phyloP scores from a whole-genome alignment of 1,284 basidiomycete genomes.

The Stygiomarasmius scandens region DNA sequence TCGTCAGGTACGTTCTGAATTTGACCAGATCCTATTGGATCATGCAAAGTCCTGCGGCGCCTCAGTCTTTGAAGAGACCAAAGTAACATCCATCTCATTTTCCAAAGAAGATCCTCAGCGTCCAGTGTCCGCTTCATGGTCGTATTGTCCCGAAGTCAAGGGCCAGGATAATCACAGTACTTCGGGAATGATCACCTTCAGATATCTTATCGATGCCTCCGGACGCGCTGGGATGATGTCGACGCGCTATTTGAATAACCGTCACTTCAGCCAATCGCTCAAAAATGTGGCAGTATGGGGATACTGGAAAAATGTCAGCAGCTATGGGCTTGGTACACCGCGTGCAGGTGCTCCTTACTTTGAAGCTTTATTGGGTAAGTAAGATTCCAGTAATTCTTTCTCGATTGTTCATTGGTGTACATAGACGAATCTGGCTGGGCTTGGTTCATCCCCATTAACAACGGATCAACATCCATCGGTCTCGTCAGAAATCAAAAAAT shows the following conservation, averaged over 20 bases:
- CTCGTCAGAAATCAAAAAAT: conserved; percentile 56
- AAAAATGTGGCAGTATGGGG: conserved; percentile 47
- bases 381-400: neutral
- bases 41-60: conserved; percentile 45
- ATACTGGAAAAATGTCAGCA: conserved; percentile 41
- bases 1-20: conserved; percentile 47
- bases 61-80: conserved; percentile 41
- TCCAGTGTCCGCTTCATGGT: conserved; percentile 29
- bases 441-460: conserved; percentile 65
- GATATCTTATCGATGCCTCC: conserved; percentile 52
- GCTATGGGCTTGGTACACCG: conserved; percentile 30
- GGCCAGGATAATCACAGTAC: conserved; percentile 10
- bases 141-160: neutral
- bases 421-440: conserved; percentile 65
- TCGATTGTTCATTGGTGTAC: neutral
- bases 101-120: conserved; percentile 19
- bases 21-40: conserved; percentile 47
- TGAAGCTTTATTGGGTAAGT: conserved; percentile 37
- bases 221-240: conserved; percentile 50
- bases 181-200: conserved; percentile 41
- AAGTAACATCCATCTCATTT: conserved; percentile 33
- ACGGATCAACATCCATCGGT: conserved; percentile 58
- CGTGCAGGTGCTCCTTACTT: conserved; percentile 34
- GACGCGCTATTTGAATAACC: conserved; percentile 48
- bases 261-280: conserved; percentile 47